Evolutionary conservation across 371 early-diverging fungal species (phyloP).

Genomic region (Mucor saturninus): DNA sequence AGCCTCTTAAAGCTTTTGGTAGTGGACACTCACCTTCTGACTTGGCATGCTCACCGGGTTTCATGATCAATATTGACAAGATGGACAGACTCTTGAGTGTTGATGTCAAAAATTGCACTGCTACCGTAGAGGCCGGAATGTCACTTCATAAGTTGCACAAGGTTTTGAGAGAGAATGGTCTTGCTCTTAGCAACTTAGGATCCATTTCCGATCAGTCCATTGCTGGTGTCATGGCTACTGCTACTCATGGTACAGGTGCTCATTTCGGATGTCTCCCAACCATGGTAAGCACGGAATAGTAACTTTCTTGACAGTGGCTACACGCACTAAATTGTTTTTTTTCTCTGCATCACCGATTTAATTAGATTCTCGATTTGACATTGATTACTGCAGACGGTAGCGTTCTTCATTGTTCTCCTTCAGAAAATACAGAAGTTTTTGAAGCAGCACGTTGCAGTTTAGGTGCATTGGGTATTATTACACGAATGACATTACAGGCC

Average conservation of each 20-base stretch:
- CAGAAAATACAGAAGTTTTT: conserved; percentile 60
- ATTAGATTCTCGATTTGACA: conserved; percentile 61
- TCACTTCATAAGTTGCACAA: conserved; percentile 67
- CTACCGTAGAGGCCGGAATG: conserved; percentile 80
- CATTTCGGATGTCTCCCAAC: conserved; percentile 71
- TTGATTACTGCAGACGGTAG: conserved; percentile 65
- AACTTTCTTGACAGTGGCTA: no score
- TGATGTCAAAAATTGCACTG: conserved; percentile 46
- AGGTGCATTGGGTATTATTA: conserved; percentile 80
- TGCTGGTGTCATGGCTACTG: conserved; percentile 80
- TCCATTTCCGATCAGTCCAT: conserved; percentile 86
- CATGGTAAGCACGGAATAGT: conserved; percentile 42
- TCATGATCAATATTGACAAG: conserved; percentile 75
- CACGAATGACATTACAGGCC: conserved; percentile 71
- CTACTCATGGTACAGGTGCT: conserved; percentile 84
- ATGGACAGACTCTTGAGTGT: conserved; percentile 63
- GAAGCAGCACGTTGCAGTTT: conserved; percentile 76
- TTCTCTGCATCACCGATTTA: not conserved
- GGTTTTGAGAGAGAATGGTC: conserved; percentile 58
- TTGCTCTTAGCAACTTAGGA: conserved; percentile 78
- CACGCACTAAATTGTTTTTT: no score
- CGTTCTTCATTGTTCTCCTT: conserved; percentile 53
- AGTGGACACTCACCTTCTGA: conserved; percentile 87
- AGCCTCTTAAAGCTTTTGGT: conserved; percentile 72
- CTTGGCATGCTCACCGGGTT: conserved; percentile 71